Evolutionary conservation across 257 asterid species (phyloP).

Genomic region (Solanum etuberosum): DNA sequence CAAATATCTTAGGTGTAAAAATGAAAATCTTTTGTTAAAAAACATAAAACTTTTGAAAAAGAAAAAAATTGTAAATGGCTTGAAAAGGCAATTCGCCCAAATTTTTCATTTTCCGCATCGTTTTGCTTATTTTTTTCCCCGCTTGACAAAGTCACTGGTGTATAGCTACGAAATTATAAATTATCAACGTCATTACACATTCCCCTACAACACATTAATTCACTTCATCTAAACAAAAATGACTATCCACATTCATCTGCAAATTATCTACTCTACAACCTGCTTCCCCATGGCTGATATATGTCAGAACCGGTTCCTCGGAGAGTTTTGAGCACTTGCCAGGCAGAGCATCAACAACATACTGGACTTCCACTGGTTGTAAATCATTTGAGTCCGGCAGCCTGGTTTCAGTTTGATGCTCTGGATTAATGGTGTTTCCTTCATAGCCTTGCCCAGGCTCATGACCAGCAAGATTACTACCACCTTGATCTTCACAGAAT

Average conservation of each 20-base stretch:
- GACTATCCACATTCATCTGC: conserved; percentile 13
- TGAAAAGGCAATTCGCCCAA: neutral
- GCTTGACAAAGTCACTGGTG: neutral
- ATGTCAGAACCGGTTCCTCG: neutral
- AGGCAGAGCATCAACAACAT: neutral
- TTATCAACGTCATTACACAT: neutral
- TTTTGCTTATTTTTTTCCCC: neutral
- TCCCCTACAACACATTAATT: neutral
- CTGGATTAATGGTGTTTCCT: neutral
- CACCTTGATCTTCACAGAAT: conserved; percentile 10
- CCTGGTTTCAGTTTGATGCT: neutral
- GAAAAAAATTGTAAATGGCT: neutral
- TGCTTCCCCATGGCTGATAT: conserved; percentile 13
- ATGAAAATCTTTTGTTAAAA: neutral
- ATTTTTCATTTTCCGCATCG: neutral
- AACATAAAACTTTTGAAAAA: neutral
- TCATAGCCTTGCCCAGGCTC: neutral
- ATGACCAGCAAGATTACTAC: conserved; percentile 1
- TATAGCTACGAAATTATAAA: neutral
- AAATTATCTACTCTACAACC: conserved; percentile 16
- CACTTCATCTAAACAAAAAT: conserved; percentile 5
- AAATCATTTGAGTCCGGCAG: neutral
- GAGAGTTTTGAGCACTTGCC: neutral
- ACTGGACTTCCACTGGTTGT: neutral
- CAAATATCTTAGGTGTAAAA: neutral